Conservation (phyloP, 1,284 basidiomycete species). For the Agaricales sp. region DNA sequence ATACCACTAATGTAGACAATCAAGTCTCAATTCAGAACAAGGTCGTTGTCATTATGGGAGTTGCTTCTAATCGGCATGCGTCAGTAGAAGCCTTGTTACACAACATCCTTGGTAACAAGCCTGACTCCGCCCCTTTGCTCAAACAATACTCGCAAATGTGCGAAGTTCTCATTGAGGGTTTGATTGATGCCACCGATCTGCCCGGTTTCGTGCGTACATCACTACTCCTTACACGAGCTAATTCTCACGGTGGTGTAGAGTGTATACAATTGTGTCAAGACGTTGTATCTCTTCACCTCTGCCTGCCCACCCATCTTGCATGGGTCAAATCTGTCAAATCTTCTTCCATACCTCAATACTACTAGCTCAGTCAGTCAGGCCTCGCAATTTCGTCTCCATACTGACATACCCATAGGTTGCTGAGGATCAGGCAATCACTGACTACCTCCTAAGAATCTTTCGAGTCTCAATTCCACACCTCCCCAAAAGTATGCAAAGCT, state of each 20-base stretch:
- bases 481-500: slow-evolving; percentile 79
- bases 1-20: slow-evolving; percentile 24
- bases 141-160: slow-evolving; percentile 66
- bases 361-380: slow-evolving; percentile 48
- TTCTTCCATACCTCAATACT: slow-evolving; percentile 83
- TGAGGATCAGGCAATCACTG: slow-evolving; percentile 76
- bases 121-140: slow-evolving; percentile 43
- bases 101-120: slow-evolving; percentile 65
- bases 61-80: slow-evolving; percentile 74
- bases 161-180: slow-evolving; percentile 74
- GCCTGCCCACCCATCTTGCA: slow-evolving; percentile 79
- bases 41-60: slow-evolving; percentile 76
- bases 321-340: slow-evolving; percentile 65
- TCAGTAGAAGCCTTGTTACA: slow-evolving; percentile 79
- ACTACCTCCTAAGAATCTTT: slow-evolving; percentile 85
- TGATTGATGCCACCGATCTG: slow-evolving; percentile 77
- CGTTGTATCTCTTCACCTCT: slow-evolving; percentile 72
- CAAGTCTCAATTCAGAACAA: slow-evolving; percentile 46
- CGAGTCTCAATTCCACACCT: slow-evolving; percentile 76
- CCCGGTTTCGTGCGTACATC: slow-evolving; percentile 62
- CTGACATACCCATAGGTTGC: slow-evolving; percentile 6
- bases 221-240: slow-evolving; percentile 10
- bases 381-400: background rate
- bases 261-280: slow-evolving; percentile 72
- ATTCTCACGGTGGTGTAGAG: slow-evolving; percentile 36